phyloP scores from a whole-genome alignment of 2,329 filamentous ascomycete genomes.

The Ascochyta clinopodiicola region DNA sequence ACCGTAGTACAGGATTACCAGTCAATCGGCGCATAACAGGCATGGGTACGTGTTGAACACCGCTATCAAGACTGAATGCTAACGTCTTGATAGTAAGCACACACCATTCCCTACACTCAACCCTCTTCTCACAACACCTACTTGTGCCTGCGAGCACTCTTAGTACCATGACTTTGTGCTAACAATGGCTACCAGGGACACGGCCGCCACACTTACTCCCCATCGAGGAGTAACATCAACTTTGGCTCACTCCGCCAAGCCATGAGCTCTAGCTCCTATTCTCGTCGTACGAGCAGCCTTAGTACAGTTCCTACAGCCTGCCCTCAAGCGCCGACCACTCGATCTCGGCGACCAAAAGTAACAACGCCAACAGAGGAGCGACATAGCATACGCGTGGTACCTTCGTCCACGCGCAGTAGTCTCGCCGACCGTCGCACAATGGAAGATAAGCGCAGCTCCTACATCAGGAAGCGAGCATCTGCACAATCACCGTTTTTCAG shows the following conservation, averaged over 20 bases:
- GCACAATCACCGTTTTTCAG: constrained; percentile 51
- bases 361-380: constrained; percentile 44
- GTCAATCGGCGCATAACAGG: constrained; percentile 41
- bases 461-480: constrained; percentile 51
- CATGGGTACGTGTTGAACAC: constrained; percentile 23
- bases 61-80: constrained; percentile 9
- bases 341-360: constrained; percentile 32
- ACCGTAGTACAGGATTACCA: constrained; percentile 35
- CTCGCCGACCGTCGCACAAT: constrained; percentile 46
- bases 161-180: neutral
- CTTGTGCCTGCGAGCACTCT: neutral
- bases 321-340: constrained; percentile 39
- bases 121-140: neutral
- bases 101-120: neutral
- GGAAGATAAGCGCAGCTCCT: constrained; percentile 52
- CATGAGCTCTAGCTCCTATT: constrained; percentile 48
- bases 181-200: constrained; percentile 20
- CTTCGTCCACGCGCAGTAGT: constrained; percentile 41
- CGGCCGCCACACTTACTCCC: constrained; percentile 38
- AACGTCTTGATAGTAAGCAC: constrained; percentile 17
- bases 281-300: constrained; percentile 48
- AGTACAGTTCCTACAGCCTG: constrained; percentile 50
- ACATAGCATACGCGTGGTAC: constrained; percentile 50
- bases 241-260: constrained; percentile 33
- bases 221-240: constrained; percentile 36